Base-by-base conservation (phyloP, 441 rosid genomes). In the Adansonia gregorii region DNA sequence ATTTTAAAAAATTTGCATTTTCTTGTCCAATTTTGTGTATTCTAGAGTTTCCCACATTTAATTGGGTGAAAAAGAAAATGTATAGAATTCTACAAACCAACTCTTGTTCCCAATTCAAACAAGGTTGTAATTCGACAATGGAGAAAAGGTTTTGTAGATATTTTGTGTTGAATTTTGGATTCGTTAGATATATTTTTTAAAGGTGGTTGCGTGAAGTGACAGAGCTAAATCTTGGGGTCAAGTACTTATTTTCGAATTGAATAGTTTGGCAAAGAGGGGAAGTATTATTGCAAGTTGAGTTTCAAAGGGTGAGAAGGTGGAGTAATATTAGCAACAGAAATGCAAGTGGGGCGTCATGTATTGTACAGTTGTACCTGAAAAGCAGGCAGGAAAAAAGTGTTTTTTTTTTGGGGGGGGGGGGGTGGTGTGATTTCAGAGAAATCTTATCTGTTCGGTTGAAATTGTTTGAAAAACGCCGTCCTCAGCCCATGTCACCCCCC, bases 311-410 rank as follows among this genome's bases (percentile, higher is more conserved):
- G 11, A 20, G 65, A 67, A 11, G 48, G 12, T 74, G 76, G 48
- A 69, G 78, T 68, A 63, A 72, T 76, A 20, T 8, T 51, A 63
- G 67, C 10, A 76, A 76, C 73, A 59, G 65, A 69, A 77, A 78
- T 19, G 76, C 60, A 67, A 58, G 72, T 49, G 52, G 52, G 66
- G 10, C 19, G 31, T 56, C 35, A 51, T 6, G 6, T 35, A 46
- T 27, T 8, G 66, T 7, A 4, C 27, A 11, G 54, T 41, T 58
- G 67, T 56, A 65, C 67, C 67, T 24, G 19, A 63, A 78, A 72
- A 46, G 2, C 49, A 4, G 74, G 63, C 73, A 45, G 63, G 52
- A 69, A 65, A 73, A 48, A 22, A 11, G 54, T 22, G 45, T 8
- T 35, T 31, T 31, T 31, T 35, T 4, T 35, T 35, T 35, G 31